Base-by-base conservation (phyloP, 257 asterid species). In the Penstemon davidsonii region DNA sequence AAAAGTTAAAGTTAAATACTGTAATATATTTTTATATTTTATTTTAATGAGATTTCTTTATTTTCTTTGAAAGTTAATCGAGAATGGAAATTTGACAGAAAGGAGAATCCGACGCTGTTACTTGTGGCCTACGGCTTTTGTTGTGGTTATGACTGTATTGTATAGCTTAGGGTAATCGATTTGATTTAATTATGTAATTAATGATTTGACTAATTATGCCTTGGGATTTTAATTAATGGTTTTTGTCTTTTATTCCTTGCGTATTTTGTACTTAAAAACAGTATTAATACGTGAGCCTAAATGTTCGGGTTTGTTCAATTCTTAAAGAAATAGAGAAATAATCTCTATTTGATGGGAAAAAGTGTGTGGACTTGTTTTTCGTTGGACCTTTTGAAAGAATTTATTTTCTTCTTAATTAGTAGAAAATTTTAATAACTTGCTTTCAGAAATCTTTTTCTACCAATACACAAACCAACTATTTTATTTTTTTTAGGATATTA, bases 101-200 rank as follows among this genome's bases (percentile, higher is more conserved):
- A 55, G 60, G 8, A 45, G 51, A 46, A 63, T 25, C 33, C 33
- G 62, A 51, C 67, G 62, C 64, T 50, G 82, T 84, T 76, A 59
- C 92, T 84, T 86, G 89, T 12, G 72, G n/a, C 58, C 59, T 78
- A 86, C 87, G 92, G 85, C 81, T 81, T 54, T 70, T 74, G 58
- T 78, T 75, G 78, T 63, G 82, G 72, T 60, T 75, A 68, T 56
- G 60, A 45, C 44, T 25, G 33, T 2, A 25, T 25, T 73, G 45
- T 58, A 42, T 58, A 58, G 45, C 33, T 71, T 61, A 3, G 5
- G 60, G 12, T 57, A 43, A 54, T 33, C 13, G 64, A 56, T 56
- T 59, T 42, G 66, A 55, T 46, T 72, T 4, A 1, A 25, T n/a
- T 36, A 45, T 49, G 15, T 0, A 42, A 60, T 58, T 60, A 40